A percentile compares a stretch with the other conserved stretches of the same genome.
Evolutionary conservation across 805 yeast genomes (phyloP).

Genomic region (Ogataea ganodermae): DNA sequence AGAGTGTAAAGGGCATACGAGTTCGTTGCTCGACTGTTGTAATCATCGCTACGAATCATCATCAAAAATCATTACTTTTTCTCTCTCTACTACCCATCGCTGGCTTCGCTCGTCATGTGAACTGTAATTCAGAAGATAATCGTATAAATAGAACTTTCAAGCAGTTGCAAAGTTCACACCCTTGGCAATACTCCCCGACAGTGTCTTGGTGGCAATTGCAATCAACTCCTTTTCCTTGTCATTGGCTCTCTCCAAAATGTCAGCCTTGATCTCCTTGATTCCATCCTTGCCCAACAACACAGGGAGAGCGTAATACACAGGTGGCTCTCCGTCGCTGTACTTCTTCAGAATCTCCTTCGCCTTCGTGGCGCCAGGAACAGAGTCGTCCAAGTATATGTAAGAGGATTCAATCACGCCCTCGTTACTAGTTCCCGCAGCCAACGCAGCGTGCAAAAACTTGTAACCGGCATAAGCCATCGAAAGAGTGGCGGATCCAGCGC

Average conservation of each 20-base stretch:
- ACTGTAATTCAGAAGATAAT: neutral
- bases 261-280: slow-evolving; percentile 54
- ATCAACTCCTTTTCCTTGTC: slow-evolving; percentile 58
- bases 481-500: slow-evolving; percentile 92
- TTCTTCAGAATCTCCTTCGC: slow-evolving; percentile 45
- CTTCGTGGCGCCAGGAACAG: slow-evolving; percentile 53
- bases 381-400: slow-evolving; percentile 55
- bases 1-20: no score
- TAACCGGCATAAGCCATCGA: slow-evolving; percentile 96
- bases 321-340: slow-evolving; percentile 27
- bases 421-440: slow-evolving; percentile 66
- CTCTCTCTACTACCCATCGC: no score
- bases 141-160: neutral
- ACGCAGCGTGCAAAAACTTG: slow-evolving; percentile 64
- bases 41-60: no score
- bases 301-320: slow-evolving; percentile 63
- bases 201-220: slow-evolving; percentile 53
- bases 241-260: slow-evolving; percentile 50
- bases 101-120: no score
- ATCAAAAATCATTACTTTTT: no score
- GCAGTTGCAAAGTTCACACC: slow-evolving; percentile 41
- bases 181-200: slow-evolving; percentile 57
- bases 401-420: slow-evolving; percentile 66
- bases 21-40: no score
- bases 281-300: slow-evolving; percentile 57